Evolutionary conservation across 2,329 filamentous ascomycete genomes (phyloP).

Genomic region (Elsinoe ampelina): DNA sequence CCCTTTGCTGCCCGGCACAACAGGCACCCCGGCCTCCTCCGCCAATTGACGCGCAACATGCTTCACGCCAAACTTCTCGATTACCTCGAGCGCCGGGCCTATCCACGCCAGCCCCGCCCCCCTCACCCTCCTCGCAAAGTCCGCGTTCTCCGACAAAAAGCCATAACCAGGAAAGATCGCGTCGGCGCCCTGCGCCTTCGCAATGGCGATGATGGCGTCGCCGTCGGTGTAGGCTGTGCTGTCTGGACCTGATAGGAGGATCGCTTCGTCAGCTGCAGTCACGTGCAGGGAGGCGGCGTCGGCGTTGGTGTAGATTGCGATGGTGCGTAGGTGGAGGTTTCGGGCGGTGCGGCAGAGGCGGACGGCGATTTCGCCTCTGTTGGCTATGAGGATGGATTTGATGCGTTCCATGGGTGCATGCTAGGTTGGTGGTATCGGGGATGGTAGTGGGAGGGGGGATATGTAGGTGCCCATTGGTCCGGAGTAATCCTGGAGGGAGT

Average conservation of each 20-base stretch:
- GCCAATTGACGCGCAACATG: slow-evolving; percentile 48
- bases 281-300: slow-evolving; percentile 49
- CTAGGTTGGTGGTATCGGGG: not conserved
- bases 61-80: slow-evolving; percentile 51
- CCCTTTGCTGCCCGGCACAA: slow-evolving; percentile 46
- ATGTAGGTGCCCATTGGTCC: slow-evolving; percentile 3
- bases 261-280: slow-evolving; percentile 43
- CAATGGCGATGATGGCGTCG: slow-evolving; percentile 42
- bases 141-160: slow-evolving; percentile 54
- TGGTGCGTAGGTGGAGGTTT: slow-evolving; percentile 41
- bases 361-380: slow-evolving; percentile 35
- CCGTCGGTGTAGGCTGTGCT: slow-evolving; percentile 43
- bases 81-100: slow-evolving; percentile 46
- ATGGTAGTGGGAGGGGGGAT: not conserved
- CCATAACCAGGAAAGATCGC: slow-evolving; percentile 60
- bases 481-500: not conserved
- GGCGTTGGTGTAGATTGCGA: slow-evolving; percentile 50
- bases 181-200: slow-evolving; percentile 40
- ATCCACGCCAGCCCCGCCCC: slow-evolving; percentile 50
- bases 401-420: slow-evolving; percentile 32
- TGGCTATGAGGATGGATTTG: slow-evolving; percentile 48
- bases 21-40: slow-evolving; percentile 42
- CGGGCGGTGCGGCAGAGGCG: slow-evolving; percentile 45
- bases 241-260: slow-evolving; percentile 41
- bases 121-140: slow-evolving; percentile 47